A percentile compares a stretch with the other conserved stretches of the same genome.
These are phyloP conservation scores for Phytophthora rubi DNA, from an alignment of 352 stramenopile genomes.

Conservation along the genomic window DNA sequence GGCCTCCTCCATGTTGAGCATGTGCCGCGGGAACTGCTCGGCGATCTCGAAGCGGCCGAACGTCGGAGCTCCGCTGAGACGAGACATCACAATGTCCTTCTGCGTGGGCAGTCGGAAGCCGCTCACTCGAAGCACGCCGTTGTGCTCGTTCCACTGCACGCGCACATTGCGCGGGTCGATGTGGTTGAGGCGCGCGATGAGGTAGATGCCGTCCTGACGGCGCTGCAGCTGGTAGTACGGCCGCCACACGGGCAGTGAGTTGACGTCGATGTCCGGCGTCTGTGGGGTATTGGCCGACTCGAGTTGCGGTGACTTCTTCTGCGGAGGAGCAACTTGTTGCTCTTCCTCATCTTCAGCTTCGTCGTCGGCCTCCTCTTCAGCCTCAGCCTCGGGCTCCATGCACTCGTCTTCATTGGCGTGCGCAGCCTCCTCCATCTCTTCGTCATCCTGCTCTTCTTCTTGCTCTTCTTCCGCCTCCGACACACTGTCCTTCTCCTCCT, in stretches of 20 bases:
- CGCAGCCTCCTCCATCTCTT: conserved; percentile 16
- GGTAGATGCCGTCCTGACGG: conserved; percentile 49
- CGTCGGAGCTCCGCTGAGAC: conserved; percentile 56
- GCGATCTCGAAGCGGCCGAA: conserved; percentile 75
- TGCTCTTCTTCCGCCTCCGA: background rate
- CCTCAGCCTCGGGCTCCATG: conserved; percentile 9
- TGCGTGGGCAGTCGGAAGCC: conserved; percentile 62
- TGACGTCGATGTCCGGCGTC: conserved; percentile 25
- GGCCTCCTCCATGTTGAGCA: conserved; percentile 59
- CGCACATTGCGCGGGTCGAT: conserved; percentile 43
- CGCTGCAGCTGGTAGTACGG: conserved; percentile 72
- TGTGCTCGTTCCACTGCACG: conserved; percentile 51
- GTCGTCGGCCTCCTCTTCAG: conserved; percentile 12
- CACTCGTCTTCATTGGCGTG: conserved; percentile 26
- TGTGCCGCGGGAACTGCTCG: conserved; percentile 53
- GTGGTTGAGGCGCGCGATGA: conserved; percentile 41
- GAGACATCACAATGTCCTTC: conserved; percentile 63
- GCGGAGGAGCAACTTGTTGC: conserved; percentile 3
- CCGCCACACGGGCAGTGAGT: conserved; percentile 54
- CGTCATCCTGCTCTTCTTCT: conserved; percentile 1
- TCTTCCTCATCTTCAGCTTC: conserved; percentile 28
- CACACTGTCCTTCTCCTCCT: conserved; percentile 11
- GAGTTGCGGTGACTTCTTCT: conserved; percentile 16
- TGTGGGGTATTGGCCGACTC: background rate
- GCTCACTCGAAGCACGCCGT: conserved; percentile 48